Evolutionary conservation across 2,329 filamentous ascomycete species (phyloP), one percentile per base, ranked within the genome.

Genomic region (Epichloe coenophiala): DNA sequence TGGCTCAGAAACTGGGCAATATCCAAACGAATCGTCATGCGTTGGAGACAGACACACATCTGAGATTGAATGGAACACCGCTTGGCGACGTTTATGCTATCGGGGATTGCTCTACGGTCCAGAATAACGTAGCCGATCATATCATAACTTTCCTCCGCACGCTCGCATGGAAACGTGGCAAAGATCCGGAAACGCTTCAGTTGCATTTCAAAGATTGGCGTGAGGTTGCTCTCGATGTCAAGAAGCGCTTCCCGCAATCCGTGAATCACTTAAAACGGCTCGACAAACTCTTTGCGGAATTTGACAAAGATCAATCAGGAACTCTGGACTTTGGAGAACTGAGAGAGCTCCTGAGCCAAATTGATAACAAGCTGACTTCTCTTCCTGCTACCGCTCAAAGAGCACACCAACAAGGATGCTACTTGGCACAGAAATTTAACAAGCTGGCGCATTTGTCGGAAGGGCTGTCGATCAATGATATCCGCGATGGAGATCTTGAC

Each of bases 61-160:
- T 97, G 8, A 88, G 93, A 40, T 72, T 98, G 0, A 86, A 85
- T 53, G 93, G 93, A 49, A 81, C 93, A 0, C 93, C 93, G 0
- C 70, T 97, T 0, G 93, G 93, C 38, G 91, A 97, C 54, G 89
- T 98, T 21, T 98, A 98, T 62, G 90, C 90, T 45, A 89, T 98
- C 55, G 93, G 93, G 13, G 93, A 98, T 69, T 97, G 93, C 70
- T 77, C 88, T 6, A 98, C 94, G 0, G 91, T 98, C 0, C 94
- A 98, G 63, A 98, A 98, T 72, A 98, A 98, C 59, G 76, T 97
- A 2, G 87, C 90, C 3, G 88, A 95, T 62, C 84, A 96, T 69
- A 83, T 98, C 59, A 77, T 96, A 45, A 84, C 81, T 19, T 98
- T 97, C 69, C 77, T 98, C 11, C 88, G 89, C 54, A 88, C 82